Conservation (phyloP, 2,329 filamentous ascomycete genomes). For the Phialophora expanda region DNA sequence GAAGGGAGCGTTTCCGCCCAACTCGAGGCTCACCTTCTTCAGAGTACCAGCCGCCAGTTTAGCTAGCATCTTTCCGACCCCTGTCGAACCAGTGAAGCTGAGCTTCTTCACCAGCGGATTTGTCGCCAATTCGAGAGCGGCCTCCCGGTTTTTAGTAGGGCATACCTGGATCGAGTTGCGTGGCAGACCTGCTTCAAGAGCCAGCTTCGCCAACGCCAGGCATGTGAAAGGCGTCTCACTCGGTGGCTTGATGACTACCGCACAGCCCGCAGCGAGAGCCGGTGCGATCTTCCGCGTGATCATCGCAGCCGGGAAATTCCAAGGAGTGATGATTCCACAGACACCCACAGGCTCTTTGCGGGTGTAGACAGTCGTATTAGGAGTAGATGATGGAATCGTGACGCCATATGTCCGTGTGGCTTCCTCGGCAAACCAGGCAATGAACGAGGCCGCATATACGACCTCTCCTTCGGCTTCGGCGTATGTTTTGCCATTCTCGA, state of each 20-base stretch:
- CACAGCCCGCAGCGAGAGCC: conserved; percentile 48
- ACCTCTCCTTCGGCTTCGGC: conserved; percentile 56
- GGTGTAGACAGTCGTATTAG: conserved; percentile 75
- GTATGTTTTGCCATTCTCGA: conserved; percentile 53
- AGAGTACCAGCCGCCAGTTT: conserved; percentile 43
- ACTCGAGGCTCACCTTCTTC: conserved; percentile 53
- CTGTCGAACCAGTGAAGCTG: conserved; percentile 43
- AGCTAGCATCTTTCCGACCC: conserved; percentile 43
- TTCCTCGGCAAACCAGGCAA: conserved; percentile 59
- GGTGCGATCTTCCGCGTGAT: conserved; percentile 52
- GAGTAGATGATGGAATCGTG: conserved; percentile 63
- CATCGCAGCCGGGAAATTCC: conserved; percentile 85
- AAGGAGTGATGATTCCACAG: conserved; percentile 81
- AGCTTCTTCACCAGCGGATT: conserved; percentile 38
- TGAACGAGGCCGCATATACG: conserved; percentile 53
- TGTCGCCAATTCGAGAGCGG: conserved; percentile 14
- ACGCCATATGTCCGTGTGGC: conserved; percentile 50
- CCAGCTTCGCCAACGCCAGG: conserved; percentile 42
- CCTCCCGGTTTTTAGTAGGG: conserved; percentile 46
- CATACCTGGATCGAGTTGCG: conserved; percentile 43
- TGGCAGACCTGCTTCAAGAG: conserved; percentile 43
- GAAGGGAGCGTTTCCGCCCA: conserved; percentile 51
- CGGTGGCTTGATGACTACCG: conserved; percentile 46
- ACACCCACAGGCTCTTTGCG: conserved; percentile 84
- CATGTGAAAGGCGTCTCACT: conserved; percentile 45